Evolutionary conservation across 1,284 basidiomycete species (phyloP).

Genomic region (Fomes fomentarius): DNA sequence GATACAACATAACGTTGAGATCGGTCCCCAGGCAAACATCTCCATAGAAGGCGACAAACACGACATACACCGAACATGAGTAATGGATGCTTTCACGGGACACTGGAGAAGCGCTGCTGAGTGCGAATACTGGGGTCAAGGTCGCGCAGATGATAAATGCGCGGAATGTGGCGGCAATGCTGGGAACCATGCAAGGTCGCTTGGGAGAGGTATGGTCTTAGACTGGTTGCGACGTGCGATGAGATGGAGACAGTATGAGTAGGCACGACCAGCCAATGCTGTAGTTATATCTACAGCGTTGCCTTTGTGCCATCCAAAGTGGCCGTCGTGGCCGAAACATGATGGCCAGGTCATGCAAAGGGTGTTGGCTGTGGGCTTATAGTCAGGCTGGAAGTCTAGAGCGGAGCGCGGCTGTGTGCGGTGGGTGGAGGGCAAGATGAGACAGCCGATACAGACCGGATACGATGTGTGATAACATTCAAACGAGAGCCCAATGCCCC

Average conservation of each 20-base stretch:
- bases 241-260: background rate
- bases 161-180: background rate
- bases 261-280: background rate
- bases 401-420: too few relatives aligned
- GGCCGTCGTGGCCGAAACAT: background rate
- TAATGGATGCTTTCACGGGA: too few relatives aligned
- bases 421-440: background rate
- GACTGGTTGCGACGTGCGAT: background rate
- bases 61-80: background rate
- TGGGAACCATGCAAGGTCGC: constrained; percentile 3
- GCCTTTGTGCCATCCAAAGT: background rate
- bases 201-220: too few relatives aligned
- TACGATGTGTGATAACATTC: background rate
- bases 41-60: background rate
- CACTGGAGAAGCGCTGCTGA: background rate
- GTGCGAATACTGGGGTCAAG: background rate
- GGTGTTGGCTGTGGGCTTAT: background rate
- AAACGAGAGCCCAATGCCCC: background rate
- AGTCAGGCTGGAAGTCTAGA: constrained; percentile 2
- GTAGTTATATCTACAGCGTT: constrained; percentile 7
- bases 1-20: too few relatives aligned
- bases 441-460: constrained; percentile 13
- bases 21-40: background rate
- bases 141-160: background rate
- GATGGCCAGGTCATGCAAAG: background rate